Evolutionary conservation across 169 alveolate species (phyloP).

Genomic region (Babesia bigemina): DNA sequence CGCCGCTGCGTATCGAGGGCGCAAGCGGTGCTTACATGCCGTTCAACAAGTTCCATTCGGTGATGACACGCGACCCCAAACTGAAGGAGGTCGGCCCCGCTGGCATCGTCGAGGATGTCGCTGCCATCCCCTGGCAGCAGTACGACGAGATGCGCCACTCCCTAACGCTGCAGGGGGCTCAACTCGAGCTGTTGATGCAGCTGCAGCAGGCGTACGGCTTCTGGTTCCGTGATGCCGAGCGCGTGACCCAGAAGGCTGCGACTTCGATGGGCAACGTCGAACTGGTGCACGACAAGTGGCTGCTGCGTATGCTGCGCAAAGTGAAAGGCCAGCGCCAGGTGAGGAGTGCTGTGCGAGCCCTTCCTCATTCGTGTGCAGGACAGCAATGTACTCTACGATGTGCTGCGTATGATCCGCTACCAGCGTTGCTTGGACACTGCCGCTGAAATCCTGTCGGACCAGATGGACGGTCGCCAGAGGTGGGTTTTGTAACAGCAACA

Average conservation of each 20-base stretch:
- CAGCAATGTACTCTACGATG: constrained; percentile 20
- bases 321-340: constrained; percentile 46
- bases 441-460: constrained; percentile 45
- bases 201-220: constrained; percentile 44
- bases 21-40: constrained; percentile 44
- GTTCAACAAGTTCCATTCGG: constrained; percentile 23
- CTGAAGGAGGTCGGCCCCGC: constrained; percentile 46
- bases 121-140: constrained; percentile 49
- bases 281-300: constrained; percentile 63
- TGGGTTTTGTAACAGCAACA: neutral
- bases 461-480: constrained; percentile 54
- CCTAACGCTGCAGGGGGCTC: constrained; percentile 41
- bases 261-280: constrained; percentile 36
- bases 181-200: constrained; percentile 40
- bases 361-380: constrained; percentile 7
- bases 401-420: constrained; percentile 49
- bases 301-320: constrained; percentile 50
- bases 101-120: constrained; percentile 45
- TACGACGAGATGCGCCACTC: constrained; percentile 69
- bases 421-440: constrained; percentile 63
- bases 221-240: constrained; percentile 54
- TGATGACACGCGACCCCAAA: constrained; percentile 50
- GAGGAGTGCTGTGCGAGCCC: neutral
- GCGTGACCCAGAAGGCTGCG: constrained; percentile 28
- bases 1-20: constrained; percentile 40